Conservation (phyloP, 1,284 basidiomycete genomes). For the Marasmius tenuissimus region DNA sequence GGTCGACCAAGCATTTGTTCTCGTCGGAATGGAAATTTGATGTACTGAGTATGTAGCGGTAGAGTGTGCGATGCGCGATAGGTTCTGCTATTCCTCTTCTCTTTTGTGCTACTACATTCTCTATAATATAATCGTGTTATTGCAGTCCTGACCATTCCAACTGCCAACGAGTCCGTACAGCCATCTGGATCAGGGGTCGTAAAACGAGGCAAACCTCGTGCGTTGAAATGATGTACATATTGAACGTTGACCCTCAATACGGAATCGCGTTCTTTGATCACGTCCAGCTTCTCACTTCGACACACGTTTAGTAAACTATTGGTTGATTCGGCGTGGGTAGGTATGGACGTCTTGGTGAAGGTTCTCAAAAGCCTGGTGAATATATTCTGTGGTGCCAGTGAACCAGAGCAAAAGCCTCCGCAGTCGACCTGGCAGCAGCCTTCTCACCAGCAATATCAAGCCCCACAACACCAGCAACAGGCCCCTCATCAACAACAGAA, state of each 20-base stretch:
- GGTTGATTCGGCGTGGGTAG: background rate
- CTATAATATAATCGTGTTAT: too few relatives aligned
- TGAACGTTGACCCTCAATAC: too few relatives aligned
- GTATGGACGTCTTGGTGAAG: slow-evolving; percentile 10
- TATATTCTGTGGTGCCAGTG: slow-evolving; percentile 4
- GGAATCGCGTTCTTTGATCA: too few relatives aligned
- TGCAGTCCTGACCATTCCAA: too few relatives aligned
- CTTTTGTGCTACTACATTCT: background rate
- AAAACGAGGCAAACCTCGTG: too few relatives aligned
- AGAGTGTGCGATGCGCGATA: background rate
- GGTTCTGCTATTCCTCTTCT: background rate
- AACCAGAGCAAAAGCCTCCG: slow-evolving; percentile 8
- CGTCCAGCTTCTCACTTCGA: too few relatives aligned
- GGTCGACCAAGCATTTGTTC: slow-evolving; percentile 67
- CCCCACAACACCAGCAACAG: slow-evolving; percentile 5
- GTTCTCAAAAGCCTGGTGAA: slow-evolving; percentile 6
- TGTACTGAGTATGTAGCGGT: background rate
- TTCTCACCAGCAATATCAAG: background rate
- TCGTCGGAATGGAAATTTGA: slow-evolving; percentile 76
- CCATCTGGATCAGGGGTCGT: too few relatives aligned
- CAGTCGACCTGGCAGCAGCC: background rate
- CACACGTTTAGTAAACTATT: too few relatives aligned
- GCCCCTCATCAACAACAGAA: slow-evolving; percentile 2
- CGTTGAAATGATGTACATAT: too few relatives aligned
- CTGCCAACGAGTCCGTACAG: too few relatives aligned